Evolutionary conservation across 1,284 basidiomycete species (phyloP).

Genomic region (Porodaedalea pini): DNA sequence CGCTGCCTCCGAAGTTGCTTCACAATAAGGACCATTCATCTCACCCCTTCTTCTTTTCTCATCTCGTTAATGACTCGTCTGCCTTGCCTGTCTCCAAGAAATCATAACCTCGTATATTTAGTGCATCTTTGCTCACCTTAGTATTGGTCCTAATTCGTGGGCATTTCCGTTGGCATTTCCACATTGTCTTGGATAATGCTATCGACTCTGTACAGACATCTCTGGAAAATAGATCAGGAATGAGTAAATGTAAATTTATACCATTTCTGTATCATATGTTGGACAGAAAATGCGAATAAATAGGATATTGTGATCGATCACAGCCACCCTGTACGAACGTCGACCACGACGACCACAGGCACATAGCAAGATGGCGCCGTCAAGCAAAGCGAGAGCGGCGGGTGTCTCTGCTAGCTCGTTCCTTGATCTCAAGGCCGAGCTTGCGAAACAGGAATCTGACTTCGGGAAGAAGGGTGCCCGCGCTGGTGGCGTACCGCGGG

Average conservation of each 20-base stretch:
- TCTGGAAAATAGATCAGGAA: not conserved
- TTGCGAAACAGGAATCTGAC: slow-evolving; percentile 63
- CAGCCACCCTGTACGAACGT: not conserved
- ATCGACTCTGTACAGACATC: not conserved
- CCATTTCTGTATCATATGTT: not conserved
- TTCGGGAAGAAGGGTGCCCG: slow-evolving; percentile 59
- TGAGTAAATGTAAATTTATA: not conserved
- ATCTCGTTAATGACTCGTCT: not conserved
- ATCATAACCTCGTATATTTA: too few species aligned
- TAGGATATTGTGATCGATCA: not conserved
- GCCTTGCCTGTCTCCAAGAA: too few species aligned
- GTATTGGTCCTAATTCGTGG: not conserved
- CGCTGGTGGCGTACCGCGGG: slow-evolving; percentile 55
- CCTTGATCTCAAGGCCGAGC: slow-evolving; percentile 71
- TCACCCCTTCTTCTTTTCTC: not conserved
- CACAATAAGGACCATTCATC: slow-evolving; percentile 8
- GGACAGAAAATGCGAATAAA: not conserved
- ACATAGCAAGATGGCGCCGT: slow-evolving; percentile 9
- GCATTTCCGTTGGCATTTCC: not conserved
- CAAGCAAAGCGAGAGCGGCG: slow-evolving; percentile 56
- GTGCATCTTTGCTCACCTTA: too few species aligned
- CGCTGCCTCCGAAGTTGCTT: not conserved
- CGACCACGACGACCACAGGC: not conserved
- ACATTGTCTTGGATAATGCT: slow-evolving; percentile 3
- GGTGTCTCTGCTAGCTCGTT: slow-evolving; percentile 70